A percentile compares a stretch with the other conserved stretches of the same genome.
phyloP scores from a whole-genome alignment of 306 rosid genomes.

The Myrica gale region DNA sequence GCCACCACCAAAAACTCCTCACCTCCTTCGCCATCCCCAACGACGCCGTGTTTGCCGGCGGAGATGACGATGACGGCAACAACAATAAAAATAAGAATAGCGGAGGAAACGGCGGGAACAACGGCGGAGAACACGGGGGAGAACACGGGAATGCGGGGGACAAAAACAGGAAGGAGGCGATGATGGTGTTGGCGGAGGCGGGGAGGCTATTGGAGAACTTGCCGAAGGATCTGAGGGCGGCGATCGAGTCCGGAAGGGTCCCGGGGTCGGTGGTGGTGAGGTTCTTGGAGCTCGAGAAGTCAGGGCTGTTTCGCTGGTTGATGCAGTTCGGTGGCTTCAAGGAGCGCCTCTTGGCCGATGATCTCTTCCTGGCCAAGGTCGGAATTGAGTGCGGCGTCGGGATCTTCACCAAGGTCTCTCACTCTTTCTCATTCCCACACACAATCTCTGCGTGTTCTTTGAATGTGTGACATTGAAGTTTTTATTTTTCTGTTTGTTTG shows the following conservation, averaged over 20 bases:
- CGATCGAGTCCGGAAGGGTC: slow-evolving; percentile 68
- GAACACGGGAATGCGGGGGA: slow-evolving; percentile 40
- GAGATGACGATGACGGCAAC: slow-evolving; percentile 28
- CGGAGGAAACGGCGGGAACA: slow-evolving; percentile 28
- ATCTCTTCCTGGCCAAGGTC: slow-evolving; percentile 79
- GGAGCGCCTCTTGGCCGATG: slow-evolving; percentile 91
- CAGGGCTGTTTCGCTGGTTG: slow-evolving; percentile 64
- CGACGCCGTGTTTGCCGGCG: slow-evolving; percentile 18
- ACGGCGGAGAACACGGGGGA: slow-evolving; percentile 32
- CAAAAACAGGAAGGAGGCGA: slow-evolving; percentile 46
- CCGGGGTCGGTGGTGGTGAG: slow-evolving; percentile 68
- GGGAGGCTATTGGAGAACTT: slow-evolving; percentile 64
- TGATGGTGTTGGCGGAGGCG: slow-evolving; percentile 60
- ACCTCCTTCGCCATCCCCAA: slow-evolving; percentile 20
- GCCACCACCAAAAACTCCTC: slow-evolving; percentile 29
- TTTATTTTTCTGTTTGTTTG: not conserved
- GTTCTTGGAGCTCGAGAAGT: slow-evolving; percentile 71
- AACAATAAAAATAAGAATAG: slow-evolving; percentile 23
- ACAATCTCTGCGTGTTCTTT: too few species aligned
- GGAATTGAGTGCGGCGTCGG: slow-evolving; percentile 93
- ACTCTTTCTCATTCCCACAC: too few species aligned
- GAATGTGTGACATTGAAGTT: too few species aligned
- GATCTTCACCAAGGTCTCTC: slow-evolving; percentile 74
- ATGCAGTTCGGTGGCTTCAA: slow-evolving; percentile 75
- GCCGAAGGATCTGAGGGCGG: slow-evolving; percentile 75